Base-by-base conservation (phyloP, 2,329 filamentous ascomycete genomes). In the Penicillium psychrosexuale region DNA sequence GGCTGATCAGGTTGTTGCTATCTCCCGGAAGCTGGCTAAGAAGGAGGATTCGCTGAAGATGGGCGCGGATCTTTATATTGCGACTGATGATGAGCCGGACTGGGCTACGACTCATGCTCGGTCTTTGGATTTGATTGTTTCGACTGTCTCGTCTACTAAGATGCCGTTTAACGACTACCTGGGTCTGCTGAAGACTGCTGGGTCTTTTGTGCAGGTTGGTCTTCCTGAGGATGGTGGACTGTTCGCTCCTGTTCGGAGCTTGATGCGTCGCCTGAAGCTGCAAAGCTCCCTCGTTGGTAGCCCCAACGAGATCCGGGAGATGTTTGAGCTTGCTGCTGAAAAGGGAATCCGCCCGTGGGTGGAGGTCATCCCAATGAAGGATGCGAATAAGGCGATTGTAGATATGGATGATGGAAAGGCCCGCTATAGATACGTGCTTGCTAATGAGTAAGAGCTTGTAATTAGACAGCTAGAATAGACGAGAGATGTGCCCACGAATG, bases 101-200 rank as follows among this genome's bases (percentile, higher is more conserved):
- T 85, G 83, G 83, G 75, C 72, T 5, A 74, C 68, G 31, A 76
- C 77, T 51, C 69, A 84, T 61, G 67, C 75, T 8, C 69, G 72
- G 24, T 75, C 77, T 9, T 72, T 85, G 53, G 82, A 84, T 62
- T 64, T 85, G 34, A 83, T 85, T 61, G 69, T 85, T 42, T 81
- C 72, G 58, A 85, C 82, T 0, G 81, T 84, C 24, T 82, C 79
- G 11, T 78, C 76, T 1, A 76, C 78, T 1, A 80, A 84, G 63
- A 87, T 90, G 84, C 86, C 86, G 2, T 70, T 89, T 36, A 69
- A 72, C 33, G 75, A 82, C 30, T 90, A 89, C 68, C 74, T 91
- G 43, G 64, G 72, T 19, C 79, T 90, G 2, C 75, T 89, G 38
- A 75, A 79, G 45, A 75, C 77, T 15, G 78, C 82, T 45, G 86